Percentiles rank a stretch among this genome's conserved stretches.
Evolutionary conservation across 1,139 yeast species (phyloP).

Genomic region (Scheffersomyces stambukii): DNA sequence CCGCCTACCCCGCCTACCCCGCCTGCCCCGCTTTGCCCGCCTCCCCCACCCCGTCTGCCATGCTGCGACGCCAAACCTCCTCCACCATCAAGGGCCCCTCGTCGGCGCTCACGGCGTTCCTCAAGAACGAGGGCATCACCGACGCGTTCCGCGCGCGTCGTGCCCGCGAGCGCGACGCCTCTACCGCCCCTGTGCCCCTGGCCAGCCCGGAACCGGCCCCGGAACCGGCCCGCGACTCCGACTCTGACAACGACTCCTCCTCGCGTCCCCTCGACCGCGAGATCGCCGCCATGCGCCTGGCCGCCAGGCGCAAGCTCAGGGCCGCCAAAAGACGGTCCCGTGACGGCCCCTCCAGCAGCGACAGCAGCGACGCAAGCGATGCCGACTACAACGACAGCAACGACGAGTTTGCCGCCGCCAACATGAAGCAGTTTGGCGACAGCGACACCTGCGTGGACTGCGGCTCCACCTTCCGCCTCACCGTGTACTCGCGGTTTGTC

Average conservation of each 20-base stretch:
- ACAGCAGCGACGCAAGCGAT: slow-evolving; percentile 27
- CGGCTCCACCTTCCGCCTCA: slow-evolving; percentile 49
- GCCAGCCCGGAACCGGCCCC: slow-evolving; percentile 6
- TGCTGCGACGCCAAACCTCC: too few species aligned
- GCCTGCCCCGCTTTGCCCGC: too few species aligned
- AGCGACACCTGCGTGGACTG: slow-evolving; percentile 58
- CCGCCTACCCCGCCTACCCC: too few species aligned
- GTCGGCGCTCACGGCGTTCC: slow-evolving; percentile 73
- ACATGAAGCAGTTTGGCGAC: slow-evolving; percentile 40
- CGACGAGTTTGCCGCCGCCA: slow-evolving; percentile 23
- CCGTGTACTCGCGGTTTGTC: slow-evolving; percentile 60
- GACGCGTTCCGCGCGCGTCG: slow-evolving; percentile 70
- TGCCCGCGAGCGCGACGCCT: slow-evolving; percentile 15
- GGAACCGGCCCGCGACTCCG: not conserved
- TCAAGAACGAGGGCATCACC: slow-evolving; percentile 82
- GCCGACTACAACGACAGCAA: slow-evolving; percentile 16
- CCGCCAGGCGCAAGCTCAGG: slow-evolving; percentile 34
- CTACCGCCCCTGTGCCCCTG: not conserved
- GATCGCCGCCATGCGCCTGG: too few species aligned
- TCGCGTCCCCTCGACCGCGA: too few species aligned
- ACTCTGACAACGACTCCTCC: not conserved
- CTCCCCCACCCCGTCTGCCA: too few species aligned
- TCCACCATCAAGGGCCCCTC: slow-evolving; percentile 67
- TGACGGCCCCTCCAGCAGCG: slow-evolving; percentile 18
- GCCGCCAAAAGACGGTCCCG: slow-evolving; percentile 19